phyloP scores from a whole-genome alignment of 352 stramenopile species.

The Pythium angustatum region DNA sequence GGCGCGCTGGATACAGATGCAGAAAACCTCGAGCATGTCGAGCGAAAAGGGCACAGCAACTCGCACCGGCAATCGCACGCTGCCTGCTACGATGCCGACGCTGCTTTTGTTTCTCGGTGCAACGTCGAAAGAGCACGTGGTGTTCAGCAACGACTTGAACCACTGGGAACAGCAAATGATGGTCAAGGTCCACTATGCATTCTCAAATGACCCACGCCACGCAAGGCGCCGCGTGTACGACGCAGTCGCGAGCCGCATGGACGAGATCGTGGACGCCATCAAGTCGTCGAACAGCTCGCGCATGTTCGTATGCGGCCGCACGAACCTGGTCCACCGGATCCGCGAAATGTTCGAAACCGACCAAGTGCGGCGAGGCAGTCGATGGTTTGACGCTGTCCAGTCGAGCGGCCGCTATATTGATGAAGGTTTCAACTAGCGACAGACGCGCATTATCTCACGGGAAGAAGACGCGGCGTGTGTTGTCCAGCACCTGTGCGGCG shows the following conservation, averaged over 20 bases:
- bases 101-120: conserved; percentile 41
- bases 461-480: conserved; percentile 77
- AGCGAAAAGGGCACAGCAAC: not conserved
- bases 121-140: conserved; percentile 28
- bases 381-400: conserved; percentile 21
- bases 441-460: not conserved
- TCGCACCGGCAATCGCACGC: not conserved
- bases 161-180: conserved; percentile 35
- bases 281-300: conserved; percentile 27
- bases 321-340: conserved; percentile 25
- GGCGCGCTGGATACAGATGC: conserved; percentile 4
- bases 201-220: conserved; percentile 25
- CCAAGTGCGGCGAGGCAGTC: conserved; percentile 16
- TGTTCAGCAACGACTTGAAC: conserved; percentile 41
- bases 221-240: conserved; percentile 31
- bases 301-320: conserved; percentile 34
- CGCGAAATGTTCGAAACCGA: conserved; percentile 30
- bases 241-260: conserved; percentile 25
- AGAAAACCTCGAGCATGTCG: not conserved
- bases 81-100: conserved; percentile 9
- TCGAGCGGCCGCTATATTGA: conserved; percentile 26
- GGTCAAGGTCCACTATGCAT: conserved; percentile 32
- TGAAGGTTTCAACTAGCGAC: conserved; percentile 16
- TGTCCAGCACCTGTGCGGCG: conserved; percentile 49
- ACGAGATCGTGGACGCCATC: conserved; percentile 31